Evolutionary conservation across 345 rosid genomes (phyloP), one percentile per base, ranked within the genome.

Genomic region (Anastatica hierochuntica): DNA sequence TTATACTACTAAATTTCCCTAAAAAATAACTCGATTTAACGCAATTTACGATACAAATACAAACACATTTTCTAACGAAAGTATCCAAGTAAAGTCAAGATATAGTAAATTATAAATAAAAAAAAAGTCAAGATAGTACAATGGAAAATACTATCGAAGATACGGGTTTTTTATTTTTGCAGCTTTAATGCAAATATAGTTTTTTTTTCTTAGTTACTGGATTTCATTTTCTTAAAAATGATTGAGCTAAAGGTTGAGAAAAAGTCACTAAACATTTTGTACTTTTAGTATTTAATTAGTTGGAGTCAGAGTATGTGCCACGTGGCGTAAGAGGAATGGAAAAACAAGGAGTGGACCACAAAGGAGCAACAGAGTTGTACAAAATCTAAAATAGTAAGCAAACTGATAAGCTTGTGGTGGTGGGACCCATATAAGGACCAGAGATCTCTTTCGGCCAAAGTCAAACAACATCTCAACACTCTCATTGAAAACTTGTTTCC

Each of bases 331-430:
- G 35, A 58, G 36, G 41, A 66, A 35, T 58, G 60, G 70, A 30
- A 43, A 41, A 40, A 42, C 29, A 24, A 56, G 51, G 40, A 35
- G 48, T 43, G 70, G 70, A 65, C 64, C 64, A 66, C 64, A 49
- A 55, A 48, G 47, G 49, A 55, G 33, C 19, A 48, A 56, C 58
- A 64, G 48, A 50, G 55, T 64, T 66, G 70, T 58, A 57, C 59
- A 58, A 57, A 58, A 66, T 65, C 70, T 65, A 65, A 65, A 49
- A 57, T 66, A 49, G 59, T 58, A 58, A 66, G 53, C 58, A 50
- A 57, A 49, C 46, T 56, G 63, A 64, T 49, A 56, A 63, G 68
- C 49, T 37, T 34, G 16, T 27, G 33, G 63, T 65, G 58, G 70
- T 48, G 38, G 64, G 58, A 11, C 58, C 62, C 51, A 40, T 36